A percentile compares a stretch with the other conserved stretches of the same genome.
These are phyloP conservation scores for Eimeria acervulina DNA, from an alignment of 169 alveolate species.

Conservation along the genomic window DNA sequence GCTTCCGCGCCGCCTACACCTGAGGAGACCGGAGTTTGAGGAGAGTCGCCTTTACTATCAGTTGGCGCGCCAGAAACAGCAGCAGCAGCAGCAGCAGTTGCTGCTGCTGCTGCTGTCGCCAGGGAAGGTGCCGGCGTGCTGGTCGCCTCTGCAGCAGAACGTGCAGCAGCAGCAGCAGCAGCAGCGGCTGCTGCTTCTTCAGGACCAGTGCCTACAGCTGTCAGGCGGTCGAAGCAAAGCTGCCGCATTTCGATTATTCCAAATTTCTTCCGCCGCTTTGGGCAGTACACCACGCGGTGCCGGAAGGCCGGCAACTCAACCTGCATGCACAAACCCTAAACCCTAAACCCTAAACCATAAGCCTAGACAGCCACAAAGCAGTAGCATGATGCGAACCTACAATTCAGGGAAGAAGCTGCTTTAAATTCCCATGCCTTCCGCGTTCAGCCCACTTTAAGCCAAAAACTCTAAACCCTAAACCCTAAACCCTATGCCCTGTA, in stretches of 20 bases:
- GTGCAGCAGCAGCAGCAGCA: slow-evolving; percentile 46
- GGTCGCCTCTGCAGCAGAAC: neutral
- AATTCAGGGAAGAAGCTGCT: neutral
- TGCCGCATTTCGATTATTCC: slow-evolving; percentile 80
- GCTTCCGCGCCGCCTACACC: slow-evolving; percentile 43
- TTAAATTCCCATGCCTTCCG: no score
- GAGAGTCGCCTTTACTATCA: neutral
- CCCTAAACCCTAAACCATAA: neutral
- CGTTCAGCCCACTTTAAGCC: neutral
- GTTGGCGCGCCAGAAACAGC: slow-evolving; percentile 31
- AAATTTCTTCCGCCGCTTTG: slow-evolving; percentile 28
- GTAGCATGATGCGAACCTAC: neutral
- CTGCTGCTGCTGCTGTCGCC: neutral
- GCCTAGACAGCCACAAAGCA: neutral
- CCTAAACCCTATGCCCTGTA: neutral
- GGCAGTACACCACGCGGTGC: slow-evolving; percentile 72
- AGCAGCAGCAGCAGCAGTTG: slow-evolving; percentile 25
- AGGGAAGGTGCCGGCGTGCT: neutral
- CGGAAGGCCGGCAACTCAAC: slow-evolving; percentile 79
- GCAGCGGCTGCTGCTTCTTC: slow-evolving; percentile 52
- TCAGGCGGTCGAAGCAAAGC: slow-evolving; percentile 51
- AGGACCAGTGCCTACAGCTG: slow-evolving; percentile 50
- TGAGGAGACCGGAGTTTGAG: neutral
- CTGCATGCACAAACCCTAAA: slow-evolving; percentile 23
- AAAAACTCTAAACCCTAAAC: neutral